phyloP scores from a whole-genome alignment of 352 stramenopile species.

The Hyaloperonospora brassicae region DNA sequence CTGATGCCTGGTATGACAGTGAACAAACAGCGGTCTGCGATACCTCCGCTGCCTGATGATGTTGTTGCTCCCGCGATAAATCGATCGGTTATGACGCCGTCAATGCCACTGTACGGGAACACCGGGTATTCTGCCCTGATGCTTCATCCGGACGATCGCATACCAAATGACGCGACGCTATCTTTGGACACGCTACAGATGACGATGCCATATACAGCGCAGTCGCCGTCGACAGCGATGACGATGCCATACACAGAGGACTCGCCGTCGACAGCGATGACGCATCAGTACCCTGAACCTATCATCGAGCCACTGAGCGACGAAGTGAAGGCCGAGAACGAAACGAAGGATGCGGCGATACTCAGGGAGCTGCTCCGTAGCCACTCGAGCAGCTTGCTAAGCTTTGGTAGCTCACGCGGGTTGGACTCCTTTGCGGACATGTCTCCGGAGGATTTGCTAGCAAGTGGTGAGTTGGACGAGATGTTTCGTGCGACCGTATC shows the following conservation, averaged over 20 bases:
- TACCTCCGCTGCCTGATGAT: constrained; percentile 46
- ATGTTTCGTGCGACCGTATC: constrained; percentile 65
- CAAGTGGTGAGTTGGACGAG: constrained; percentile 72
- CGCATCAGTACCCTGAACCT: constrained; percentile 43
- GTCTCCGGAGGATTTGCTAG: constrained; percentile 66
- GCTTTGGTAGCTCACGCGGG: constrained; percentile 45
- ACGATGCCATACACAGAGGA: constrained; percentile 7
- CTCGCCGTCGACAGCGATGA: constrained; percentile 7
- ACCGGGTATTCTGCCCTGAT: constrained; percentile 14
- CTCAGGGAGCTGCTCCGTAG: constrained; percentile 61
- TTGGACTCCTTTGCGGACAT: constrained; percentile 62
- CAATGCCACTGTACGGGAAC: constrained; percentile 14
- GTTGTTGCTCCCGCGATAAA: constrained; percentile 43
- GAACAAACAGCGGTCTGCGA: constrained; percentile 36
- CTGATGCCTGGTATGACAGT: constrained; percentile 46
- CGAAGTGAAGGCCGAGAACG: constrained; percentile 44
- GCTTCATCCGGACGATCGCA: constrained; percentile 17
- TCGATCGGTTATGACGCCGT: constrained; percentile 22
- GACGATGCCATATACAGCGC: constrained; percentile 13
- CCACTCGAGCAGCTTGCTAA: constrained; percentile 61
- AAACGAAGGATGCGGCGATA: constrained; percentile 57
- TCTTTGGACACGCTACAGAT: constrained; percentile 22
- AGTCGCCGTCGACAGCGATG: constrained; percentile 14
- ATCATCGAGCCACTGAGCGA: constrained; percentile 55
- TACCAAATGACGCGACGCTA: constrained; percentile 18